Base-by-base conservation (phyloP, 1,139 yeast species). In the Protomyces arabidopsidicola region DNA sequence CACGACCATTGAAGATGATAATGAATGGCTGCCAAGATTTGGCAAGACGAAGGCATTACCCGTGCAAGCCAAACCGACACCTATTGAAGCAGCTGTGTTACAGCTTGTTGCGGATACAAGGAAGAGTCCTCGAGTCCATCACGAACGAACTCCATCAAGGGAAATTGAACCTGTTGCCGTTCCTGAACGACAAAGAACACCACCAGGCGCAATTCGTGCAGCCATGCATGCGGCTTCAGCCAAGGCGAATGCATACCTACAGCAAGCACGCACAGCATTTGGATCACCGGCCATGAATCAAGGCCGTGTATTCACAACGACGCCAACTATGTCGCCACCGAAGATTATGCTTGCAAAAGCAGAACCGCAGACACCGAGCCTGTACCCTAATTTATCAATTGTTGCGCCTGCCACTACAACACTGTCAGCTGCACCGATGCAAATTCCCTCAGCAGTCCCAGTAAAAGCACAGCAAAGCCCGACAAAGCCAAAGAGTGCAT, bases 161-260 rank as follows among this genome's bases (percentile, higher is more conserved):
- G 42, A 36, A 12, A 5, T 18, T 12, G 24, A n/a, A 10, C 27
- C 48, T 10, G 10, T 10, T 10, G 31, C 31, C 31, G 31, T 27
- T 27, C 6, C 31, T 27, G 31, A 27, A 27, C 4, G 31, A 27
- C 31, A 27, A 27, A 4, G 3, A 27, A n/a, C 20, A n/a, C 48
- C 48, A 16, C 22, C 48, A 10, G 56, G 62, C 14, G 52, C 62
- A 3, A 24, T 58, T 12, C 52, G 38, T 36, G 62, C 62, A 1
- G 62, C 62, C 14, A 58, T 58, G 62, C 62, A 58, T 16, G 62
- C 62, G 9, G 62, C 62, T 2, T 58, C 62, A 9, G 62, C 62
- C 14, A 58, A 58, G 22, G 62, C 62, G 3, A 58, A 55, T 5
- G 51, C 62, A 20, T 58, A 58, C 52, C 52, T 58, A 20, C 39